Conservation (phyloP, 2,329 filamentous ascomycete genomes). For the Phaeosphaeriaceae sp. region DNA sequence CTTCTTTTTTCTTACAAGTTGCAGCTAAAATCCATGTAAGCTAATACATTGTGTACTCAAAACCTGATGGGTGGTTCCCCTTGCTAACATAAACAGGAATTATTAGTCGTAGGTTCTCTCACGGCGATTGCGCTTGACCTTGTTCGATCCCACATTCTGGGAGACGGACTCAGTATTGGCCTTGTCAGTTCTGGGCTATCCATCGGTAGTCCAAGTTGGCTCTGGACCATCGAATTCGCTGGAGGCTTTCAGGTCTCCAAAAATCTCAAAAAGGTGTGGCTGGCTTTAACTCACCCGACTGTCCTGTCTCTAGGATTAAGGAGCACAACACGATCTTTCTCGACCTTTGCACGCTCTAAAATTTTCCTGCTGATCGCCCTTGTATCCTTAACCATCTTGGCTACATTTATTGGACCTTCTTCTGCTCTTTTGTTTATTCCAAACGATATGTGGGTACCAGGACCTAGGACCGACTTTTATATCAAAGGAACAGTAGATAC, state of each 20-base stretch:
- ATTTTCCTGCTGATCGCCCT: conserved; percentile 1
- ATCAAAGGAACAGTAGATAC: not conserved
- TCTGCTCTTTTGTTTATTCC: conserved; percentile 7
- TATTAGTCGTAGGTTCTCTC: not conserved
- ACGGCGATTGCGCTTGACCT: not conserved
- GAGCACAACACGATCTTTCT: not conserved
- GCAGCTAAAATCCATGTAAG: conserved; percentile 1
- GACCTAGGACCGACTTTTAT: conserved; percentile 2
- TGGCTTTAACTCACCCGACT: no score
- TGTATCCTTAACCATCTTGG: not conserved
- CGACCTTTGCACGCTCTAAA: not conserved
- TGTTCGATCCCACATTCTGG: not conserved
- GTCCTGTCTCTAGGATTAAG: not conserved
- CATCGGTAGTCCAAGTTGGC: not conserved
- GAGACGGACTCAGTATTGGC: not conserved
- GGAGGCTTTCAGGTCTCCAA: no score
- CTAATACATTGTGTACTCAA: not conserved
- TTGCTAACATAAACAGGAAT: not conserved
- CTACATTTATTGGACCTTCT: conserved; percentile 3
- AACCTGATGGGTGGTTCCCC: not conserved
- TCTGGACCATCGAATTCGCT: not conserved
- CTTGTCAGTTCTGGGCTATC: not conserved
- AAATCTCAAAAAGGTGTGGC: not conserved
- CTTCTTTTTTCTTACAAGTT: not conserved
- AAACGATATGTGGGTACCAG: conserved; percentile 1